phyloP scores from a whole-genome alignment of 345 rosid genomes.

The Kandelia obovata region DNA sequence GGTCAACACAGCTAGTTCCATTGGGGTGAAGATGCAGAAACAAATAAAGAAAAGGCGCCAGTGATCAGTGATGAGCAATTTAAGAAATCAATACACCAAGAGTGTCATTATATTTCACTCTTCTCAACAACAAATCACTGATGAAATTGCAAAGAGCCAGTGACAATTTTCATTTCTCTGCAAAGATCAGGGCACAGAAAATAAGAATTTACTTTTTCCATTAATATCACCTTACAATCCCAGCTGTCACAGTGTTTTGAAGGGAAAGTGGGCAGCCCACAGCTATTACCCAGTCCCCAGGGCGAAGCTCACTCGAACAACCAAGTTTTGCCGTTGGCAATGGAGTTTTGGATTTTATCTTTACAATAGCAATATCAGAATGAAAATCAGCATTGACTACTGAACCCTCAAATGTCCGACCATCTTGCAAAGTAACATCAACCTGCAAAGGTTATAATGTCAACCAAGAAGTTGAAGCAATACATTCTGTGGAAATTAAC shows the following conservation, averaged over 20 bases:
- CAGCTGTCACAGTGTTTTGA: constrained; percentile 90
- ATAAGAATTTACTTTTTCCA: too few relatives aligned
- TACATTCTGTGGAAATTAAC: neutral
- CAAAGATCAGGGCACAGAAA: too few relatives aligned
- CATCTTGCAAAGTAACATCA: constrained; percentile 93
- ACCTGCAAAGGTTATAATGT: constrained; percentile 43
- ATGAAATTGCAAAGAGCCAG: too few relatives aligned
- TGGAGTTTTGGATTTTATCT: constrained; percentile 74
- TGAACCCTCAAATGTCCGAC: constrained; percentile 76
- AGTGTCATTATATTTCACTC: neutral
- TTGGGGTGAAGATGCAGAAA: constrained; percentile 13
- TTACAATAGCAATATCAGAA: constrained; percentile 91
- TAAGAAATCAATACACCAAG: neutral
- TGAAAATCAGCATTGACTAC: constrained; percentile 80
- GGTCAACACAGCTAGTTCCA: constrained; percentile 67
- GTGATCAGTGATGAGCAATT: constrained; percentile 1
- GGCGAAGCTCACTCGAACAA: constrained; percentile 75
- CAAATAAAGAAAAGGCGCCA: constrained; percentile 6
- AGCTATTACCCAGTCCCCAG: constrained; percentile 95
- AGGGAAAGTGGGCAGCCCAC: constrained; percentile 95
- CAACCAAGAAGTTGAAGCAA: neutral
- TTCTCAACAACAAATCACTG: neutral
- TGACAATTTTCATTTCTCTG: too few relatives aligned
- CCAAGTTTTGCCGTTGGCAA: constrained; percentile 85
- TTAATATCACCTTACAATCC: constrained; percentile 66